Evolutionary conservation across 2,329 filamentous ascomycete species (phyloP).

Genomic region (Gnomoniopsis smithogilvyi): DNA sequence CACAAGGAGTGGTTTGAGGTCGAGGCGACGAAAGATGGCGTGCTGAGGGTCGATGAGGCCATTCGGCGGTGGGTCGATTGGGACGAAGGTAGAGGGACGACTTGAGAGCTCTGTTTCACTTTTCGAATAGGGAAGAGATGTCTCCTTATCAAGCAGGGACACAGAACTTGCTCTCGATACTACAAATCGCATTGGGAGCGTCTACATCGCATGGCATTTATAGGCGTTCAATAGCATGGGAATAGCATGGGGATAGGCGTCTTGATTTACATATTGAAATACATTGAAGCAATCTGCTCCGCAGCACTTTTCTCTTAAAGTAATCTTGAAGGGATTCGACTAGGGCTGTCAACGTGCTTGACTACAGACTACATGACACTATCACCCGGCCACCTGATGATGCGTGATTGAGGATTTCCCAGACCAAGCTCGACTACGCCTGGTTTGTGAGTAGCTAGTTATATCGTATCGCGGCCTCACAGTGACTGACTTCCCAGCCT

Average conservation of each 20-base stretch:
- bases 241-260: not conserved
- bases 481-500: no score
- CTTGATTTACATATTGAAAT: not conserved
- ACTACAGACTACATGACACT: no score
- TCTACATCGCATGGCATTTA: not conserved
- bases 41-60: constrained; percentile 55
- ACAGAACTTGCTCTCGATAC: constrained; percentile 1
- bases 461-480: no score
- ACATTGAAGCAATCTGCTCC: not conserved
- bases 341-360: no score
- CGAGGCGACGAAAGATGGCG: constrained; percentile 34
- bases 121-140: no score
- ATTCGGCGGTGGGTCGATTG: constrained; percentile 84
- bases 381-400: no score
- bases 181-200: constrained; percentile 30
- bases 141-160: no score
- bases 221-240: not conserved
- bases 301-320: no score
- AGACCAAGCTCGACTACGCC: no score
- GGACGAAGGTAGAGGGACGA: constrained; percentile 53
- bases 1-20: constrained; percentile 97
- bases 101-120: not conserved
- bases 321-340: no score
- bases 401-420: no score
- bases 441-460: no score